Conservation (phyloP, 2,329 filamentous ascomycete genomes). For the Hypoxylon sp. region DNA sequence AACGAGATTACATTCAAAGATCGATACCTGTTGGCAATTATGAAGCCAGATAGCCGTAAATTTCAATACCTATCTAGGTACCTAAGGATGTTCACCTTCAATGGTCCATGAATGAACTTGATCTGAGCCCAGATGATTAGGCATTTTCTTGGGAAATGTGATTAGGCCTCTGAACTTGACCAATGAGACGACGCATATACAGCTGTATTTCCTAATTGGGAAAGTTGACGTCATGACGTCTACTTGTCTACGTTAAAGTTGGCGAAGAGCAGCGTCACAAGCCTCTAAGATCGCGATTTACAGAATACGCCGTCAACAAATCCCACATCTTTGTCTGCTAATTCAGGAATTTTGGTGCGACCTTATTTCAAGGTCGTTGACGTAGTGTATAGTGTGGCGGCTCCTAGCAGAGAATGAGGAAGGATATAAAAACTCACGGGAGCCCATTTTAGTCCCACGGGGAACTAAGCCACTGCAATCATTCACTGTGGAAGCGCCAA, state of each 20-base stretch:
- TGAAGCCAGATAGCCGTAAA: background rate
- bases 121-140: background rate
- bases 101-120: background rate
- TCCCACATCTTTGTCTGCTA: constrained; percentile 31
- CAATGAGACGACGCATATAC: constrained; percentile 22
- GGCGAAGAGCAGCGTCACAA: constrained; percentile 36
- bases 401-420: background rate
- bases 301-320: constrained; percentile 6
- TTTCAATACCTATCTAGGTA: no score
- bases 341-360: constrained; percentile 8
- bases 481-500: background rate
- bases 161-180: constrained; percentile 4
- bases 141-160: no score
- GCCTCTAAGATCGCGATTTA: constrained; percentile 22
- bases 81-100: no score
- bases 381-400: constrained; percentile 31
- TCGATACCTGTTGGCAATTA: background rate
- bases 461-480: constrained; percentile 5
- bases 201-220: constrained; percentile 16
- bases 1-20: no score
- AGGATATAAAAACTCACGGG: constrained; percentile 9
- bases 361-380: constrained; percentile 21
- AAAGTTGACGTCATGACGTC: constrained; percentile 38
- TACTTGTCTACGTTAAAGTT: constrained; percentile 19
- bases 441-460: background rate